Conservation (phyloP, 2,329 filamentous ascomycete species). For the Arthrobotrys sphaeroides region DNA sequence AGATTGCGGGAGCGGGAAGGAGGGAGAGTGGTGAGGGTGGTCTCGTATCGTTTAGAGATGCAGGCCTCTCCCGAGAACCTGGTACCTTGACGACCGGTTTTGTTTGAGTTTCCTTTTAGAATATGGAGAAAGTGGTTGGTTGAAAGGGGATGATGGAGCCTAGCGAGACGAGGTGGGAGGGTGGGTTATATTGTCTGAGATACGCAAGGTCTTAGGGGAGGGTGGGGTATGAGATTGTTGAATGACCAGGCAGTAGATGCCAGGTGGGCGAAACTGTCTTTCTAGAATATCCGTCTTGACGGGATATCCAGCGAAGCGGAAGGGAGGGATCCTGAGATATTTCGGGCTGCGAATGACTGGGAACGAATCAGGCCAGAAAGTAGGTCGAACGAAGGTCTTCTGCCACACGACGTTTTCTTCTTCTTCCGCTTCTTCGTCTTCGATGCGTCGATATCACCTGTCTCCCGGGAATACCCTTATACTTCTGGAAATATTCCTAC, state of each 20-base stretch:
- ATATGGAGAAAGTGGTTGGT: not conserved
- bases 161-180: not conserved
- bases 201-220: too few species aligned
- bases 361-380: not conserved
- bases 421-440: not conserved
- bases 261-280: not conserved
- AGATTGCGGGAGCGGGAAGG: slow-evolving; percentile 16
- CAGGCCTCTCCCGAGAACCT: slow-evolving; percentile 3
- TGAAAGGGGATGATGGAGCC: not conserved
- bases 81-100: not conserved
- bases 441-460: not conserved
- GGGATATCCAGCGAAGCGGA: slow-evolving; percentile 3
- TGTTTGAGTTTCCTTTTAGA: not conserved
- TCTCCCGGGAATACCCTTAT: not conserved
- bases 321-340: slow-evolving; percentile 7
- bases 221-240: not conserved
- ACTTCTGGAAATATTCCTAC: not conserved
- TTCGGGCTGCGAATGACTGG: not conserved
- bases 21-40: not conserved
- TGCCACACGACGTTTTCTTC: not conserved
- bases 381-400: not conserved
- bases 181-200: not conserved
- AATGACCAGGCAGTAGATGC: not conserved
- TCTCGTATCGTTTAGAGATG: slow-evolving; percentile 7
- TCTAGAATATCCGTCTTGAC: not conserved